Evolutionary conservation across 257 asterid genomes (phyloP).

Genomic region (Avicennia marina): DNA sequence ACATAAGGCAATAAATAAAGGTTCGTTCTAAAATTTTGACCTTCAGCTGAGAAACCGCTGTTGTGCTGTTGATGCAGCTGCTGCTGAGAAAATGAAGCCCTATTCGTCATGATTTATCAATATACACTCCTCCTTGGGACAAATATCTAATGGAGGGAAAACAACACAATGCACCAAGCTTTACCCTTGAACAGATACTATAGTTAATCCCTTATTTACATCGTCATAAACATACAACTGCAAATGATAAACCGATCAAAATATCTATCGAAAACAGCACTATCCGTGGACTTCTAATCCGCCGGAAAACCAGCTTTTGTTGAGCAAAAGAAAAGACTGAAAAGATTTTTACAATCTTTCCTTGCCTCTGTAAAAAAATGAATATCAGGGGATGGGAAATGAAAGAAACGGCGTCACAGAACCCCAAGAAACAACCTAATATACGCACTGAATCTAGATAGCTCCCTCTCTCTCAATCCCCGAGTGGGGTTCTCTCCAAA

Average conservation of each 20-base stretch:
- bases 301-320: conserved; percentile 1
- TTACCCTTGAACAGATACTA: no score
- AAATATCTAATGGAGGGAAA: no score
- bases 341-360: neutral
- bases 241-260: no score
- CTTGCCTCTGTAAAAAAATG: neutral
- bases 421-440: conserved; percentile 47
- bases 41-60: conserved; percentile 28
- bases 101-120: conserved; percentile 35
- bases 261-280: neutral
- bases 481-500: neutral
- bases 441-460: conserved; percentile 37
- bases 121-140: neutral
- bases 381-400: neutral
- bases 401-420: conserved; percentile 29
- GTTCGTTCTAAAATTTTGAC: conserved; percentile 9
- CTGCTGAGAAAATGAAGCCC: conserved; percentile 37
- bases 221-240: no score
- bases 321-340: neutral
- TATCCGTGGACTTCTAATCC: neutral
- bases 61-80: conserved; percentile 30
- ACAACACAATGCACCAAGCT: no score
- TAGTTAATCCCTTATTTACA: no score
- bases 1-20: neutral
- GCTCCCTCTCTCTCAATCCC: conserved; percentile 29